These are phyloP conservation scores for Auxenochlorella pyrenoidosa DNA, from an alignment of 139 green algal genomes.

Conservation along the genomic window DNA sequence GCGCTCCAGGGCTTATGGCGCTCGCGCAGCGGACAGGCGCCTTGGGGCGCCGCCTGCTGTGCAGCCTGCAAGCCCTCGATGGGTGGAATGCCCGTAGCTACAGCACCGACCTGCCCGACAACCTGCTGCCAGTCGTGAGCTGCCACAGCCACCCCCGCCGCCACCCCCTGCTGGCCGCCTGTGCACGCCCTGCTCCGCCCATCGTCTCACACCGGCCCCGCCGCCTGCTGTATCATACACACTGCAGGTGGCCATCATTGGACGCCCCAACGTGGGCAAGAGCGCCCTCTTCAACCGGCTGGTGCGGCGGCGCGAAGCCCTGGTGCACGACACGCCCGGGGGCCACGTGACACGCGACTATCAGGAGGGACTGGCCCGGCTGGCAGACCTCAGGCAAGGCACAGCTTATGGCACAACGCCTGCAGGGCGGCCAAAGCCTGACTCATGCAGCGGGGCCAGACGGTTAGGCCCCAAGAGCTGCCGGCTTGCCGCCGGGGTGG, in stretches of 20 bases:
- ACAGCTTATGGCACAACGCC: background rate
- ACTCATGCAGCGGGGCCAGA: too few species aligned
- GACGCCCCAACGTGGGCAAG: slow-evolving; percentile 93
- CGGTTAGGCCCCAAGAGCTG: too few species aligned
- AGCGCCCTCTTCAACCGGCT: slow-evolving; percentile 92
- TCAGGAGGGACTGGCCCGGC: slow-evolving; percentile 69
- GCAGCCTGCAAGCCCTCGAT: background rate
- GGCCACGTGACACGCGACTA: slow-evolving; percentile 96
- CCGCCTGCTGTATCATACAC: background rate
- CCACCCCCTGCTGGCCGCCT: background rate
- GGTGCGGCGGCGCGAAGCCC: slow-evolving; percentile 59
- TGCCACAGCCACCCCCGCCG: background rate
- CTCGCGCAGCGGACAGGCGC: background rate
- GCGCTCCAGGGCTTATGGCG: background rate
- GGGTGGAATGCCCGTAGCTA: background rate
- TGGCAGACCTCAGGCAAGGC: slow-evolving; percentile 77
- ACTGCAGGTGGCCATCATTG: slow-evolving; percentile 79
- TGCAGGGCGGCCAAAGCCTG: too few species aligned
- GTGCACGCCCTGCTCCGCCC: background rate
- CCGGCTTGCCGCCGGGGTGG: too few species aligned
- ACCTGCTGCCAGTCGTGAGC: slow-evolving; percentile 41
- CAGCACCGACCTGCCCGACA: slow-evolving; percentile 37
- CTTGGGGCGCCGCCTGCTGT: background rate
- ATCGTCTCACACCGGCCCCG: background rate
- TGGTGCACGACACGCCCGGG: slow-evolving; percentile 91